Base-by-base conservation (phyloP, 2,329 filamentous ascomycete genomes). In the Trichophyton equinum region DNA sequence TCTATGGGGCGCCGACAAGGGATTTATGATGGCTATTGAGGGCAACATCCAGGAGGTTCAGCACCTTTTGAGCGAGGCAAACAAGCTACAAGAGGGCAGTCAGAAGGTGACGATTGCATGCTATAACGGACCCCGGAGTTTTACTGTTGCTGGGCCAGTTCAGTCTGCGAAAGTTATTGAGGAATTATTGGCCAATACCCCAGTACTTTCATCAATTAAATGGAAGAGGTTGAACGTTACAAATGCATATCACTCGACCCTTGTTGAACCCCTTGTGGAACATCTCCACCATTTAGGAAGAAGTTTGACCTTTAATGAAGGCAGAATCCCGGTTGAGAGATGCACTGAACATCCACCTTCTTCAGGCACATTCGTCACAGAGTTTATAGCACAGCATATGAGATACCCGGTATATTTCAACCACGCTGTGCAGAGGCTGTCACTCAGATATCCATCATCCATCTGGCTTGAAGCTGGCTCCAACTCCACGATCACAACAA, bases 401-500 rank as follows among this genome's bases (percentile, higher is more conserved):
- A 61, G 76, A 0, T n/a, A 70, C 0, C 75, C 78, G 0, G 78
- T 80, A 0, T 78, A 68, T 65, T 79, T 79, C 64, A 42, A 70
- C 22, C 69, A 78, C 6, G 79, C 76, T 0, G 61, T 80, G 0
- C 66, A 75, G 40, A 65, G 78, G 0, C 64, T 81, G 0, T 64
- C 68, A 0, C 60, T 71, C 6, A 58, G 68, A 4, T 65, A 69
- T 30, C 68, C 70, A 0, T 27, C 53, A 0, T 67, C 64, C 9
- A 64, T 75, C 15, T 79, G 66, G 57, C 68, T 79, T 0, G 78
- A 80, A 60, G 76, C 76, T 0, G 78, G 78, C 0, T 75, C 73
- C 3, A 71, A 66, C 61, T 72, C 72, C 0, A 67, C 71, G 1
- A 53, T 57, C 40, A 64, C 63, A 1, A 40, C 46, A 2, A 73